Conservation (phyloP, 257 asterid species). For the Solanum sejunctum region DNA sequence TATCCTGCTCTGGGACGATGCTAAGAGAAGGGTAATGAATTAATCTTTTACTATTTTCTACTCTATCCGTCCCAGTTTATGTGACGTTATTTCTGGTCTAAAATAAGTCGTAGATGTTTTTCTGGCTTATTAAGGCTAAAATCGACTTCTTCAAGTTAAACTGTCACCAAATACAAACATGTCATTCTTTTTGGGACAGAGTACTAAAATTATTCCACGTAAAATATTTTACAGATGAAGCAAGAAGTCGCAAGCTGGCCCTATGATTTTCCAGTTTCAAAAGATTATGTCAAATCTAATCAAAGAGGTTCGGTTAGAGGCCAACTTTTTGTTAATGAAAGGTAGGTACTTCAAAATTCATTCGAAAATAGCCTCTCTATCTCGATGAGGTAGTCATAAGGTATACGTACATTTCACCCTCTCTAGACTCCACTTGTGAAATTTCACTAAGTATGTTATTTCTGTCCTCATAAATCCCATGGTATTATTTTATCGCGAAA, state of each 20-base stretch:
- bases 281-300: constrained; percentile 28
- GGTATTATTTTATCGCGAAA: neutral
- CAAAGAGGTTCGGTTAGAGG: constrained; percentile 55
- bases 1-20: constrained; percentile 52
- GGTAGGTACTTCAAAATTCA: constrained; percentile 11
- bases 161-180: too few species aligned
- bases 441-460: too few species aligned
- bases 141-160: too few species aligned
- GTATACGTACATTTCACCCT: too few species aligned
- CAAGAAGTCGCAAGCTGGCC: constrained; percentile 68
- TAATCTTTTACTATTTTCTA: neutral
- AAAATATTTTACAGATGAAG: constrained; percentile 38
- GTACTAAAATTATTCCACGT: neutral
- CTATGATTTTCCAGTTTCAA: constrained; percentile 49
- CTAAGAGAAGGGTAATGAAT: constrained; percentile 15
- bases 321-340: constrained; percentile 42
- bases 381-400: too few species aligned
- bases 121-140: too few species aligned
- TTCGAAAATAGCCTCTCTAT: too few species aligned
- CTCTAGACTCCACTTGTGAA: too few species aligned
- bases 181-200: too few species aligned
- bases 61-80: neutral
- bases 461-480: neutral
- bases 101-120: too few species aligned
- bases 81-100: neutral